Evolutionary conservation across 306 rosid species (phyloP), one percentile per base, ranked within the genome.

Genomic region (Casuarina glauca): DNA sequence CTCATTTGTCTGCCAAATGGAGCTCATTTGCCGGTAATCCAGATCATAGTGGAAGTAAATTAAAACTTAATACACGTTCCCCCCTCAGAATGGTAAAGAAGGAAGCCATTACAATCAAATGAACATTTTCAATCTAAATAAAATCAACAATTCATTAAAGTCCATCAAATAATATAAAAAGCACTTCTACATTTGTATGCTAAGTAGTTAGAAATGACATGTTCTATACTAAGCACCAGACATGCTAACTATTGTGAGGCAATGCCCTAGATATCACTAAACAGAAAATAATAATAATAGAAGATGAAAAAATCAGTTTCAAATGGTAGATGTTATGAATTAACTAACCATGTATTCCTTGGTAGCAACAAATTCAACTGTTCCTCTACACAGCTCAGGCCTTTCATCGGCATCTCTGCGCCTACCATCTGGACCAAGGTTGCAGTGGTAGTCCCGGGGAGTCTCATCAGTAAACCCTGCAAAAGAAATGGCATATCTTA

Each of bases 321-420:
- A 41, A 43, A 55, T 35, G 9, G 61, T 10, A 66, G 39, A 79
- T 71, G 69, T 69, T 41, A 77, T 44, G 84, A 72, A 78, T 52
- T 63, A 84, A 85, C 96, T 80, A 78, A 95, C 99, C 99, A 93
- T 91, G 77, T 89, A 95, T 74, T 95, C 99, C 83, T 90, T 93
- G 39, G 99, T 88, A 44, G 99, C 99, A 79, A 90, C 93, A 77
- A 95, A 95, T 84, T 95, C 99, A 79, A 95, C 99, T 44, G 99
- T 87, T 88, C 99, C 99, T 87, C 94, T 89, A 80, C 97, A 95
- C 64, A 95, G 82, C 82, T 95, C 99, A 48, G 97, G 94, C 84
- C 97, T 87, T 83, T 93, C 99, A 87, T 95, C 98, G 63, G 93
- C 97, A 88, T 95, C 99, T 79, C 99, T 87, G 45, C 98, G 95